These are phyloP conservation scores for Globisporangium megalacanthum DNA, from an alignment of 352 stramenopile genomes.

Conservation along the genomic window DNA sequence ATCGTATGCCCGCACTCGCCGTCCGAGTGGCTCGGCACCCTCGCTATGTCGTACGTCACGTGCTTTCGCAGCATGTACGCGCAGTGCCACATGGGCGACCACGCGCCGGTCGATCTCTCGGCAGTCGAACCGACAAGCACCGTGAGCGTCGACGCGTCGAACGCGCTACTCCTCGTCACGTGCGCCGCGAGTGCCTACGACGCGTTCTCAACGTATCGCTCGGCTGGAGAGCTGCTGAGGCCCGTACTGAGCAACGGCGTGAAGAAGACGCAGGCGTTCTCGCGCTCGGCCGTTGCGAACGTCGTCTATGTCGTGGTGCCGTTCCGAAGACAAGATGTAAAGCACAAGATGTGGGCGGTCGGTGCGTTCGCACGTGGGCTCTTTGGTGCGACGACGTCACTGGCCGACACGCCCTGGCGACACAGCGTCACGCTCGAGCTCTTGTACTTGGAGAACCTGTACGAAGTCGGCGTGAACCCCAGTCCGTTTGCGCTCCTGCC, in stretches of 20 bases:
- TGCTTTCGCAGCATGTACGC: slow-evolving; percentile 66
- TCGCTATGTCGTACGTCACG: slow-evolving; percentile 67
- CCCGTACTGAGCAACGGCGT: slow-evolving; percentile 38
- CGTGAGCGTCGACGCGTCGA: slow-evolving; percentile 44
- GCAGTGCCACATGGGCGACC: slow-evolving; percentile 65
- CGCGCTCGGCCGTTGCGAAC: slow-evolving; percentile 49
- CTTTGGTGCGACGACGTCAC: slow-evolving; percentile 31
- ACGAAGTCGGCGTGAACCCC: slow-evolving; percentile 54
- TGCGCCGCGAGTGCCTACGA: slow-evolving; percentile 44
- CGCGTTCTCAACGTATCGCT: slow-evolving; percentile 60
- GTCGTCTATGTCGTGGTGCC: slow-evolving; percentile 72
- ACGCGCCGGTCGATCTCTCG: slow-evolving; percentile 42
- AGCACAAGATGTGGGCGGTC: slow-evolving; percentile 67
- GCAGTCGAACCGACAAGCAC: slow-evolving; percentile 29
- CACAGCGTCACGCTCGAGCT: slow-evolving; percentile 63
- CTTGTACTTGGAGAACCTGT: slow-evolving; percentile 68
- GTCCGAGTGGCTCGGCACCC: slow-evolving; percentile 60
- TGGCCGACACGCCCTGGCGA: slow-evolving; percentile 26
- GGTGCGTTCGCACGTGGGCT: slow-evolving; percentile 57
- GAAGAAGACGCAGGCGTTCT: slow-evolving; percentile 62
- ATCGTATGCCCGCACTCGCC: slow-evolving; percentile 69
- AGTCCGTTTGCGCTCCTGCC: slow-evolving; percentile 54
- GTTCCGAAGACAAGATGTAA: slow-evolving; percentile 54
- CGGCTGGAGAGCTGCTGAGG: slow-evolving; percentile 48
- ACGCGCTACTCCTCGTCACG: slow-evolving; percentile 50